These are phyloP conservation scores for Myochromella boudieri DNA, from an alignment of 768 basidiomycete species.

Conservation along the genomic window DNA sequence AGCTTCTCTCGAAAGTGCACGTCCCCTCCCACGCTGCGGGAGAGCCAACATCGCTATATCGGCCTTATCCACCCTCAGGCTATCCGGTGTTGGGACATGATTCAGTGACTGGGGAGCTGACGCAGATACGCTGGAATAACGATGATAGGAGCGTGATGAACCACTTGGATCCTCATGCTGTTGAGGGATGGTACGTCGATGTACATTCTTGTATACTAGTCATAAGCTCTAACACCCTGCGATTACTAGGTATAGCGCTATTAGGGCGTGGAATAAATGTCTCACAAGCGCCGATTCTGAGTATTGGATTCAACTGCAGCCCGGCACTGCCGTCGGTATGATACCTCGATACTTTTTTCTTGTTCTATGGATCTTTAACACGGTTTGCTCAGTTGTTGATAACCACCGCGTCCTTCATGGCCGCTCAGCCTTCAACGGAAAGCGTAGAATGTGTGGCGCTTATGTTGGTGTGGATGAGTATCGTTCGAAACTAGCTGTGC, in stretches of 20 bases:
- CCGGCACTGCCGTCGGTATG: slow-evolving; percentile 85
- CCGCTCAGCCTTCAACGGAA: slow-evolving; percentile 86
- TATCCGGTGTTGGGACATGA: slow-evolving; percentile 79
- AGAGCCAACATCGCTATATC: slow-evolving; percentile 56
- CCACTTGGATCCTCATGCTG: slow-evolving; percentile 50
- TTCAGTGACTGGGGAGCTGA: slow-evolving; percentile 52
- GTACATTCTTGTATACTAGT: not conserved
- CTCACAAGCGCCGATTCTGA: slow-evolving; percentile 82
- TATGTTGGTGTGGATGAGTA: slow-evolving; percentile 94
- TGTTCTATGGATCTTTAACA: not conserved
- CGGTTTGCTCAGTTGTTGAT: slow-evolving; percentile 62
- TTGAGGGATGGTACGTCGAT: slow-evolving; percentile 68
- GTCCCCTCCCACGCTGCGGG: slow-evolving; percentile 91
- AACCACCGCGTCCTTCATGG: slow-evolving; percentile 95
- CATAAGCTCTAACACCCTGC: not conserved
- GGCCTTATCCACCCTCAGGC: slow-evolving; percentile 53
- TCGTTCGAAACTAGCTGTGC: slow-evolving; percentile 70
- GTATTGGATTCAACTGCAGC: slow-evolving; percentile 87
- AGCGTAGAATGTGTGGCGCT: slow-evolving; percentile 92
- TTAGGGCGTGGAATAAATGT: slow-evolving; percentile 73
- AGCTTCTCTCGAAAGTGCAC: slow-evolving; percentile 61
- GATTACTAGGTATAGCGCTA: slow-evolving; percentile 69
- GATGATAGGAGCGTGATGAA: slow-evolving; percentile 87
- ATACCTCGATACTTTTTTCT: slow-evolving; percentile 8
- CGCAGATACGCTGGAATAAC: slow-evolving; percentile 91